Conservation (phyloP, 1,284 basidiomycete species). For the Pterulicium gracile region DNA sequence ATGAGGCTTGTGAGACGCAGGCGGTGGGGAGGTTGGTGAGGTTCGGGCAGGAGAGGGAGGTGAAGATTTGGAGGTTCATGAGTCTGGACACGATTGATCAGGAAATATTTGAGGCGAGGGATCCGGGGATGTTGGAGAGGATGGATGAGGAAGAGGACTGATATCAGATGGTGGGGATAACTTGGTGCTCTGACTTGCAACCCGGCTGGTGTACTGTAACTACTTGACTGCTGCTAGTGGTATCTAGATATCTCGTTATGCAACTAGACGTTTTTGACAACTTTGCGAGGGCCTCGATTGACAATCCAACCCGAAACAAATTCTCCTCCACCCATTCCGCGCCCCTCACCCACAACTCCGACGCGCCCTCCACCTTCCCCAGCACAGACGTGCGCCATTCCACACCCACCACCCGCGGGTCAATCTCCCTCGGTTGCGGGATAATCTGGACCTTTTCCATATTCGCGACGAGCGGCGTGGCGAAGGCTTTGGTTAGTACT, state of each 20-base stretch:
- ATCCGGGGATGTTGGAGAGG: conserved; percentile 19
- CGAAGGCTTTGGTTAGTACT: no score
- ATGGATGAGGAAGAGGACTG: neutral
- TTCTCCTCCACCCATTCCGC: conserved; percentile 72
- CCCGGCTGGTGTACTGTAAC: no score
- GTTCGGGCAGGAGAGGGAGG: conserved; percentile 76
- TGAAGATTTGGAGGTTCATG: conserved; percentile 74
- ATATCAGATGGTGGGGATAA: no score
- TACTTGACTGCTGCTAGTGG: no score
- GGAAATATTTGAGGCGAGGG: conserved; percentile 49
- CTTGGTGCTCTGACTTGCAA: no score
- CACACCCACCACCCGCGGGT: conserved; percentile 77
- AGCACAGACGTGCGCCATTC: conserved; percentile 98
- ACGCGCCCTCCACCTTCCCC: conserved; percentile 81
- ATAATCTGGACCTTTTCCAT: conserved; percentile 85
- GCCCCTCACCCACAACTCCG: conserved; percentile 82
- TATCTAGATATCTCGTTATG: no score
- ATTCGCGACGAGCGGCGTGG: conserved; percentile 68
- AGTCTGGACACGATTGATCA: conserved; percentile 80
- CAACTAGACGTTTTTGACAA: no score
- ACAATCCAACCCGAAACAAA: no score
- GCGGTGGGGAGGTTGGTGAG: conserved; percentile 83
- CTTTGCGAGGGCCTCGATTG: no score
- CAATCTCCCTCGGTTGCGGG: conserved; percentile 87
- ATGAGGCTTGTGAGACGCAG: conserved; percentile 81